Percentiles rank a stretch among this genome's conserved stretches.
Conservation (phyloP, 2,329 filamentous ascomycete genomes). For the Pseudocercospora pini-densiflorae region DNA sequence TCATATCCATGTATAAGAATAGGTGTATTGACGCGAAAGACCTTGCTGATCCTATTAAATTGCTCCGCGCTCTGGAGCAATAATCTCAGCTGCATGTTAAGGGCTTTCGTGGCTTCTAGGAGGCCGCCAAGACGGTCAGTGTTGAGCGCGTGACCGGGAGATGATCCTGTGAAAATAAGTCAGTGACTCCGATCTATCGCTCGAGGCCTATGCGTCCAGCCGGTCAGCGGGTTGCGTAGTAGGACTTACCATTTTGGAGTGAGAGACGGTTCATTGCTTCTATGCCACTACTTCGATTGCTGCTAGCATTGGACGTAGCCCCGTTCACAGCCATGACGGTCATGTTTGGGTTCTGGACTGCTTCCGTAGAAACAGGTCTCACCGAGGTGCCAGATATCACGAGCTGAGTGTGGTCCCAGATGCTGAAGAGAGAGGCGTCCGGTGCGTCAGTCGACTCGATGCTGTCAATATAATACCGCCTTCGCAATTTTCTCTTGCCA, state of each 20-base stretch:
- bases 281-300: not conserved
- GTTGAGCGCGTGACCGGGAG: conserved; percentile 19
- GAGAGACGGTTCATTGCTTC: not conserved
- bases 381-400: conserved; percentile 13
- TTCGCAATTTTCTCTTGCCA: conserved; percentile 57
- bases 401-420: conserved; percentile 30
- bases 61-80: conserved; percentile 26
- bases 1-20: conserved; percentile 79
- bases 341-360: not conserved
- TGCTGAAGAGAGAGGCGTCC: conserved; percentile 29
- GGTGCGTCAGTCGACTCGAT: conserved; percentile 50
- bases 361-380: not conserved
- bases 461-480: conserved; percentile 64
- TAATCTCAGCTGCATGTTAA: conserved; percentile 67
- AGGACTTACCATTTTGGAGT: not conserved
- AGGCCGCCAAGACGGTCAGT: conserved; percentile 69
- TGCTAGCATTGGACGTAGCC: not conserved
- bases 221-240: no score
- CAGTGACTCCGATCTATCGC: no score
- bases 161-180: no score
- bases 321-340: not conserved
- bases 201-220: no score
- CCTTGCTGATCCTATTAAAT: conserved; percentile 2
- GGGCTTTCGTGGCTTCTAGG: conserved; percentile 62
- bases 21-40: conserved; percentile 45